Evolutionary conservation across 257 asterid genomes (phyloP).

Genomic region (Sherardia arvensis): DNA sequence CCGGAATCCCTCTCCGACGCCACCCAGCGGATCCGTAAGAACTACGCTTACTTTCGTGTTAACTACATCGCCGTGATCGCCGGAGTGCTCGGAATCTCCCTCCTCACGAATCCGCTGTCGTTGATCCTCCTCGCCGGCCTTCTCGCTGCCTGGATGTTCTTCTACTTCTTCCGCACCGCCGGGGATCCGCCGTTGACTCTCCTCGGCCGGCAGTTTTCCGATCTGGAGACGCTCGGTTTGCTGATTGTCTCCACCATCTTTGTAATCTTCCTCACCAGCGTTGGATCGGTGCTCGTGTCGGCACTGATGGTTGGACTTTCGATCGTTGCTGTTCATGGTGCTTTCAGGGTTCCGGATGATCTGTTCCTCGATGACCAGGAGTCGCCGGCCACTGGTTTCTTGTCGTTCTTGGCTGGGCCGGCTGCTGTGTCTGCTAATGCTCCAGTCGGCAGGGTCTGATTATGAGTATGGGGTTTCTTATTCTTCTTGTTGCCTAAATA

Average conservation of each 20-base stretch:
- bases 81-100: conserved; percentile 46
- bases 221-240: conserved; percentile 54
- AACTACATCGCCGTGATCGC: conserved; percentile 55
- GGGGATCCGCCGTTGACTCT: conserved; percentile 63
- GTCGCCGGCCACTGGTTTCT: conserved; percentile 58
- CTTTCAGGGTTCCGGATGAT: conserved; percentile 84
- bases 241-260: conserved; percentile 37
- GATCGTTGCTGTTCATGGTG: conserved; percentile 60
- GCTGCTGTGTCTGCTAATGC: conserved; percentile 24
- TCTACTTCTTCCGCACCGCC: conserved; percentile 77
- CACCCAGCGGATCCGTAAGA: conserved; percentile 66
- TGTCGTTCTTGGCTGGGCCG: conserved; percentile 46
- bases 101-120: conserved; percentile 62
- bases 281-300: conserved; percentile 79
- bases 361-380: conserved; percentile 84
- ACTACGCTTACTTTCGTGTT: conserved; percentile 53
- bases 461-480: conserved; percentile 19
- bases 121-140: conserved; percentile 59
- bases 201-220: conserved; percentile 76
- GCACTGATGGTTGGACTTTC: conserved; percentile 71
- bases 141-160: conserved; percentile 78
- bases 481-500: too few relatives aligned
- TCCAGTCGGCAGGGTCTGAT: conserved; percentile 49
- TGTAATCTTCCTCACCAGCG: conserved; percentile 77
- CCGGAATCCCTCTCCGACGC: conserved; percentile 74